Conservation (phyloP, 441 rosid genomes). For the Euphorbia celastroides region DNA sequence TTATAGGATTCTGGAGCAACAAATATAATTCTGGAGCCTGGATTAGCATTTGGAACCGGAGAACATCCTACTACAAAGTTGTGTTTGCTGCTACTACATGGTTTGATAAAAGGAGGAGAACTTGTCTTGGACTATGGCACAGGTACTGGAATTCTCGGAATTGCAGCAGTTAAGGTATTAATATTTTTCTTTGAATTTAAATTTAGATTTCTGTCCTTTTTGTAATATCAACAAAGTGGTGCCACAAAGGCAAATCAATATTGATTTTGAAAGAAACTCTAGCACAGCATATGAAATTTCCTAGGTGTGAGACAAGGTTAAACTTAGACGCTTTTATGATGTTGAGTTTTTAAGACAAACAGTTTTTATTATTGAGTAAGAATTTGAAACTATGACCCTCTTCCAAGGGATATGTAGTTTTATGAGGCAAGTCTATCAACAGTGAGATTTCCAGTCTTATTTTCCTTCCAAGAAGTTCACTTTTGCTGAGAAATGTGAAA, state of each 20-base stretch:
- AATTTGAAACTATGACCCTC: too few species aligned
- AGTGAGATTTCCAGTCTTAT: too few species aligned
- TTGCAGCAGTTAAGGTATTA: constrained; percentile 81
- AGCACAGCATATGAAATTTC: not conserved
- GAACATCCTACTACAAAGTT: constrained; percentile 78
- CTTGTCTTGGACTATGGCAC: constrained; percentile 80
- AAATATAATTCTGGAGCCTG: constrained; percentile 78
- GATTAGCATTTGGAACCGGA: constrained; percentile 89
- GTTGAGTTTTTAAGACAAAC: too few species aligned
- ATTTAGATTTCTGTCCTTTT: not conserved
- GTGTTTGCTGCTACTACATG: constrained; percentile 54
- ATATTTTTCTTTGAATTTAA: not conserved
- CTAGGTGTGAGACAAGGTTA: not conserved
- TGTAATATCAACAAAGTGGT: not conserved
- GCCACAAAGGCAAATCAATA: not conserved
- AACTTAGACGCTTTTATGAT: not conserved
- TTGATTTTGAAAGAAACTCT: not conserved
- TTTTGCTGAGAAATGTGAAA: not conserved
- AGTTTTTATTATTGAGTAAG: too few species aligned
- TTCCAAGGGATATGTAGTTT: not conserved
- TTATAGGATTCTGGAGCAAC: constrained; percentile 51
- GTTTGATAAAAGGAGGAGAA: constrained; percentile 71
- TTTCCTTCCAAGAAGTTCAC: not conserved
- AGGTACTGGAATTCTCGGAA: constrained; percentile 88
- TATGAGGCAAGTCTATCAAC: too few species aligned